Evolutionary conservation across 2,329 filamentous ascomycete species (phyloP).

Genomic region (Blumeriella jaapii): DNA sequence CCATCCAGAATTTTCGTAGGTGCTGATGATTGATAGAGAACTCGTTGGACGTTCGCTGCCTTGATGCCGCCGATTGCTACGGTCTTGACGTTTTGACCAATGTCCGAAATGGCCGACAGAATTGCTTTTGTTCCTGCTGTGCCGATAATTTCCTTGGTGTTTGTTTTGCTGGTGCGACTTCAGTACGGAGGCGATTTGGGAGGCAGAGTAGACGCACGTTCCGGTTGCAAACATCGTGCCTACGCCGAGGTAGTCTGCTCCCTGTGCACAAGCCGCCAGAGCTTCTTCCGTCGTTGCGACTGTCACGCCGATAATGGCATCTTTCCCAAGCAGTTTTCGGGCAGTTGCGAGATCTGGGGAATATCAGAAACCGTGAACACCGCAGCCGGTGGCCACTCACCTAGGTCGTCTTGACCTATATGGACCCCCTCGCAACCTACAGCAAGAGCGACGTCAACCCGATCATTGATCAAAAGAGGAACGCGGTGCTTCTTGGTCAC

Average conservation of each 20-base stretch:
- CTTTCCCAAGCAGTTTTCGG: slow-evolving; percentile 58
- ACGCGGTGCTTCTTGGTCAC: slow-evolving; percentile 57
- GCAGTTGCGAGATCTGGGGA: slow-evolving; percentile 48
- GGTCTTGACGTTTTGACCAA: slow-evolving; percentile 38
- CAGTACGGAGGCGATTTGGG: not conserved
- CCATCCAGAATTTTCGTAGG: slow-evolving; percentile 56
- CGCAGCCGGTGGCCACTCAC: slow-evolving; percentile 33
- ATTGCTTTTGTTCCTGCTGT: slow-evolving; percentile 59
- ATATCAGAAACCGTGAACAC: slow-evolving; percentile 9
- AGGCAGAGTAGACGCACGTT: slow-evolving; percentile 41
- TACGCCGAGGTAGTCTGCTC: slow-evolving; percentile 86
- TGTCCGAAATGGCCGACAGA: slow-evolving; percentile 41
- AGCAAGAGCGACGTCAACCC: slow-evolving; percentile 78
- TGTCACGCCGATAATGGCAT: slow-evolving; percentile 81
- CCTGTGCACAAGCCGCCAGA: slow-evolving; percentile 54
- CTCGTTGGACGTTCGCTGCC: slow-evolving; percentile 57
- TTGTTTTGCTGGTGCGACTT: slow-evolving; percentile 54
- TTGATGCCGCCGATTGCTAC: slow-evolving; percentile 91
- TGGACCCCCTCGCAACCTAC: slow-evolving; percentile 86
- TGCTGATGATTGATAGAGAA: slow-evolving; percentile 56
- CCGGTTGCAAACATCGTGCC: slow-evolving; percentile 80
- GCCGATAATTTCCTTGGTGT: slow-evolving; percentile 74
- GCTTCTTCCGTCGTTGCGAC: slow-evolving; percentile 68
- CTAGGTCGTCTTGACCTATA: slow-evolving; percentile 88
- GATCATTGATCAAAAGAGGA: slow-evolving; percentile 85